Base-by-base conservation (phyloP, 2,329 filamentous ascomycete species). In the Hymenoscyphus salicellus region DNA sequence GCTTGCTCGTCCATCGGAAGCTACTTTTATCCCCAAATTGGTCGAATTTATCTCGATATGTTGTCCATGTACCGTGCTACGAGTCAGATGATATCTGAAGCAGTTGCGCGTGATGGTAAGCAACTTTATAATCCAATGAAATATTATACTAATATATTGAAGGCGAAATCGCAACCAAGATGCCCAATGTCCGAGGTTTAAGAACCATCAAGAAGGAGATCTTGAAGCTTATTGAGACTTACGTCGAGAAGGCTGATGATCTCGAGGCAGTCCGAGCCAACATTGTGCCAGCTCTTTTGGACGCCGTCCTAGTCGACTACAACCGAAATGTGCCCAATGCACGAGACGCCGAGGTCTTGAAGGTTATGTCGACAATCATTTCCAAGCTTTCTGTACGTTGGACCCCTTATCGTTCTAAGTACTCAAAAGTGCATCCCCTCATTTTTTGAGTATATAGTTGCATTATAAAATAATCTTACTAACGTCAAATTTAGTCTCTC, bases 191-290 rank as follows among this genome's bases (percentile, higher is more conserved):
- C 72, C 90, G 95, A 72, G 96, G 95, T 41, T 82, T 99, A 69
- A 88, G 95, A 70, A 99, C 95, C 0, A 97, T 99, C 83, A 99
- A 99, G 83, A 99, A 99, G 81, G 95, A 99, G 78, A 98, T 99
- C 61, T 81, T 99, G 70, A 99, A 99, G 80, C 89, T 99, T 70
- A 95, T 99, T 72, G 96, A 97, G 79, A 97, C 91, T 5, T 99
- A 98, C 71, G 93, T 99, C 43, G 93, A 99, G 75, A 98, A 97
- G 81, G 93, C 96, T 3, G 95, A 99, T 79, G 95, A 99, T 75
- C 81, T 96, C 63, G 91, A 96, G 75, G 92, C 96, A 79, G 92
- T 99, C 61, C 92, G 95, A 72, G 86, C 88, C 70, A 96, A 93
- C 75, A 95, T 99, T 82, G 93, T 99, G 1, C 95, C 95, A n/a